Evolutionary conservation across 2,329 filamentous ascomycete genomes (phyloP).

Genomic region (Scortechinia acanthostroma): DNA sequence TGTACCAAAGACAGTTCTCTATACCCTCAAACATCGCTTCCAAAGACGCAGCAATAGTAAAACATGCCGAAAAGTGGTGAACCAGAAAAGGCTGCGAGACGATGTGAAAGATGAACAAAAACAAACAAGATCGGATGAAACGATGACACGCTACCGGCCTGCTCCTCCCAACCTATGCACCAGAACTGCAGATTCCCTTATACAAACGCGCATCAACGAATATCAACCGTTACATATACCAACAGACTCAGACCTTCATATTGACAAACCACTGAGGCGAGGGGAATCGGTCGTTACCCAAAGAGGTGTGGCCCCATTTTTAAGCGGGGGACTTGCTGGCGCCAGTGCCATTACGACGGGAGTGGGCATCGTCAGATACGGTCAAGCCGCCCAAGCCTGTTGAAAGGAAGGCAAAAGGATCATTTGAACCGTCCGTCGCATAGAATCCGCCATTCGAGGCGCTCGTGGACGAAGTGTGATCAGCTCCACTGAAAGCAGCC

Average conservation of each 20-base stretch:
- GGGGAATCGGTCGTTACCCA: too few relatives aligned
- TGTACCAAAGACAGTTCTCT: too few relatives aligned
- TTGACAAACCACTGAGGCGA: constrained; percentile 23
- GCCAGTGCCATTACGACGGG: constrained; percentile 9
- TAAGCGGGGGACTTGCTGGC: constrained; percentile 10
- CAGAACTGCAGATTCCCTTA: constrained; percentile 28
- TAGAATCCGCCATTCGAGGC: constrained; percentile 46
- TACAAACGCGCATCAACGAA: constrained; percentile 28
- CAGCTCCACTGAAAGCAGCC: constrained; percentile 52
- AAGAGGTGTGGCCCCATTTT: too few relatives aligned
- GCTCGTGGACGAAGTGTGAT: constrained; percentile 42
- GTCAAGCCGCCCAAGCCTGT: constrained; percentile 49
- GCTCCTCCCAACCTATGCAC: constrained; percentile 32
- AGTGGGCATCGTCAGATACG: constrained; percentile 31
- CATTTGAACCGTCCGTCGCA: constrained; percentile 38
- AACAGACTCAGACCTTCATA: constrained; percentile 22
- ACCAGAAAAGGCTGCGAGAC: too few relatives aligned
- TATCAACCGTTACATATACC: constrained; percentile 24
- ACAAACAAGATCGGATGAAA: background rate
- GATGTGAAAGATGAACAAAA: too few relatives aligned
- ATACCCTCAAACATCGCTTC: too few relatives aligned
- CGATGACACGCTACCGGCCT: constrained; percentile 24
- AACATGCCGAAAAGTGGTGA: too few relatives aligned
- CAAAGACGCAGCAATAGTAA: too few relatives aligned
- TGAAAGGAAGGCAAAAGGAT: constrained; percentile 60